A percentile compares a stretch with the other conserved stretches of the same genome.
Evolutionary conservation across 306 rosid genomes (phyloP).

Genomic region (Acmispon strigosus): DNA sequence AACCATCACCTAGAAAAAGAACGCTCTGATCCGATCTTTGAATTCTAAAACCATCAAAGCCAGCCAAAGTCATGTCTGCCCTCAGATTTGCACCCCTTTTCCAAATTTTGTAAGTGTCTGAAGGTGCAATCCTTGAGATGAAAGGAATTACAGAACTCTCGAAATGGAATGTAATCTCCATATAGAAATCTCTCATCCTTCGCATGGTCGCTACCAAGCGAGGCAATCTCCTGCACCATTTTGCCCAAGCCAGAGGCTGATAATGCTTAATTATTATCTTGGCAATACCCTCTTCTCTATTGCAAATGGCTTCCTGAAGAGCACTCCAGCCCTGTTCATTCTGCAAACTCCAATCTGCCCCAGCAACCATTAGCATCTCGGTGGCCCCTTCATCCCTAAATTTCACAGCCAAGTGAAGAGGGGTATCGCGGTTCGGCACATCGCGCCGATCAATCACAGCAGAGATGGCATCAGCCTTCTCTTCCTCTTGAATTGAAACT

Average conservation of each 20-base stretch:
- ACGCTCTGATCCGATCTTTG: conserved; percentile 95
- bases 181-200: conserved; percentile 95
- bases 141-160: conserved; percentile 99
- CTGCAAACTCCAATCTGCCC: conserved; percentile 99
- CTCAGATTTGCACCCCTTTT: conserved; percentile 95
- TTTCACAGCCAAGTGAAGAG: conserved; percentile 94
- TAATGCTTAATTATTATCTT: conserved; percentile 76
- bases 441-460: conserved; percentile 81
- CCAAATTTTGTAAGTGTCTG: conserved; percentile 97
- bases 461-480: conserved; percentile 77
- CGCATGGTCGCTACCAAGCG: conserved; percentile 79
- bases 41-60: conserved; percentile 92
- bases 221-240: conserved; percentile 99
- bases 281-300: conserved; percentile 78
- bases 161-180: conserved; percentile 95
- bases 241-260: conserved; percentile 98
- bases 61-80: conserved; percentile 98
- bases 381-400: conserved; percentile 71
- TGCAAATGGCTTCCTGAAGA: conserved; percentile 96
- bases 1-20: conserved; percentile 88
- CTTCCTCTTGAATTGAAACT: conserved; percentile 70
- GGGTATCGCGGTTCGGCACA: conserved; percentile 83
- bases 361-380: conserved; percentile 89
- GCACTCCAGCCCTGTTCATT: conserved; percentile 99
- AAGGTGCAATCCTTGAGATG: conserved; percentile 95